Base-by-base conservation (phyloP, 2,329 filamentous ascomycete species). In the Dendrostoma leiphaemia region DNA sequence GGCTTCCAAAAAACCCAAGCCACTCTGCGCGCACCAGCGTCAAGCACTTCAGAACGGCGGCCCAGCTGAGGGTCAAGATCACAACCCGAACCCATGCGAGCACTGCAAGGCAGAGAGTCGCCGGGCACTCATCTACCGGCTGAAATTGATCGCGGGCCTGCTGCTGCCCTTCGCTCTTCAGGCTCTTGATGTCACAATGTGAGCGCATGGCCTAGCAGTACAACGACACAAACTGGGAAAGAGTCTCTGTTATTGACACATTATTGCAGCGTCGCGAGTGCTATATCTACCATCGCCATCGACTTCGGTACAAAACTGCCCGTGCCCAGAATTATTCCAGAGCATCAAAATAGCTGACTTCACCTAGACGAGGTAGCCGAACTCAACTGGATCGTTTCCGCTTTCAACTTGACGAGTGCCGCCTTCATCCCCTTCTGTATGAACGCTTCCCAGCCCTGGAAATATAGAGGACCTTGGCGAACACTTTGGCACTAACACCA, bases 311-410 rank as follows among this genome's bases (percentile, higher is more conserved):
- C 23, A 19, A 31, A 24, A 34, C 28, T 4, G 7, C 3, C 6
- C 15, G 3, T 46, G 19, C 38, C 31, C 26, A 34, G 21, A 6
- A 7, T n/a, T 3, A 13, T 7, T 6, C 15, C 12, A 19, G 31
- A 2, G 19, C 35, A 44, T 12, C 19, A 19, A 34, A 19, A 34
- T 58, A 56, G 26, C 32, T 49, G 44, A 46, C 29, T 29, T 23
- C 12, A 2, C 26, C 7, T 50, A 78, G 77, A 75, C 56, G 65
- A 83, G 64, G 64, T 83, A 4, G 74, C 79, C 21, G 78, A 85
- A 60, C 73, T 86, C 4, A 88, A 86, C 63, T 88, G 84, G 84
- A 86, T 89, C 62, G 80, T 88, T n/a, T 85, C 85, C 0, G 75
- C 84, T 4, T 89, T 88, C 68, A 88, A 84, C 50, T 71, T 89